These are phyloP conservation scores for Sideroxylon spinosum DNA, from an alignment of 179 eudicot species.

Conservation along the genomic window DNA sequence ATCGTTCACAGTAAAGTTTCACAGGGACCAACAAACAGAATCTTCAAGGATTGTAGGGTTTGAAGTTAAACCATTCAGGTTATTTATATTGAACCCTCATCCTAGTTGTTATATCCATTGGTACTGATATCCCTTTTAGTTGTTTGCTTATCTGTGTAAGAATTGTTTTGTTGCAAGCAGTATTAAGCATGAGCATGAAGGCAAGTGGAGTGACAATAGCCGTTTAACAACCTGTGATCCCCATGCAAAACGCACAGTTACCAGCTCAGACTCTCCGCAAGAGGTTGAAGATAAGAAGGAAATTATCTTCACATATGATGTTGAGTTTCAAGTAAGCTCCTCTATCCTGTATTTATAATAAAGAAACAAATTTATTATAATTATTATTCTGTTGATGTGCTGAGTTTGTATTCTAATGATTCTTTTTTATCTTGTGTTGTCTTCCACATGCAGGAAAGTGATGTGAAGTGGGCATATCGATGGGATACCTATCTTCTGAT, in stretches of 20 bases:
- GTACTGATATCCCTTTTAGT: slow-evolving; percentile 8
- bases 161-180: slow-evolving; percentile 23
- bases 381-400: not conserved
- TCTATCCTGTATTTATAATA: not conserved
- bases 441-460: slow-evolving; percentile 24
- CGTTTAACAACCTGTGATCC: slow-evolving; percentile 42
- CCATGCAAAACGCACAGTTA: slow-evolving; percentile 36
- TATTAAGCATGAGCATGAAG: slow-evolving; percentile 43
- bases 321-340: slow-evolving; percentile 42
- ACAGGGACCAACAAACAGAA: slow-evolving; percentile 38
- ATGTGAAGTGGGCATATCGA: slow-evolving; percentile 35
- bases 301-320: slow-evolving; percentile 59
- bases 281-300: slow-evolving; percentile 50
- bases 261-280: slow-evolving; percentile 48
- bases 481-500: slow-evolving; percentile 37
- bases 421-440: not conserved
- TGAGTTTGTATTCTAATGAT: not conserved
- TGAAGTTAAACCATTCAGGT: slow-evolving; percentile 50
- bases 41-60: slow-evolving; percentile 46
- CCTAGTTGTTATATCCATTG: not conserved
- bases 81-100: not conserved
- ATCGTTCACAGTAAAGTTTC: slow-evolving; percentile 40
- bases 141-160: slow-evolving; percentile 2
- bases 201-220: slow-evolving; percentile 30
- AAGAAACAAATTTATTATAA: not conserved